phyloP scores from a whole-genome alignment of 1,284 basidiomycete genomes.

The Ustilago bromivora region DNA sequence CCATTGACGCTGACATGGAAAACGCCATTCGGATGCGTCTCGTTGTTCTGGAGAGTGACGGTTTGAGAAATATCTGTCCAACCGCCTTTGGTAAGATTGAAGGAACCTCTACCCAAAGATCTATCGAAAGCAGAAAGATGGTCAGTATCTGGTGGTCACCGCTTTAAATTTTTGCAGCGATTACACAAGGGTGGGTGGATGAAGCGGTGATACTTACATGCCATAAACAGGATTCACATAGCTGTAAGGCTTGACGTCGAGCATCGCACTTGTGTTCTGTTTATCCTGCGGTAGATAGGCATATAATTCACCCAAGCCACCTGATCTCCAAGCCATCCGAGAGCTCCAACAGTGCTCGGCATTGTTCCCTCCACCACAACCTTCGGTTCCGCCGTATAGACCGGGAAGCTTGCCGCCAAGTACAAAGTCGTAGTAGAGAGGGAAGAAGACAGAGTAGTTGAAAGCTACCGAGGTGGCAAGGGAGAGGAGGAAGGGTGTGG shows the following conservation, averaged over 20 bases:
- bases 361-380: slow-evolving; percentile 70
- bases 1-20: slow-evolving; percentile 42
- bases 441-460: slow-evolving; percentile 70
- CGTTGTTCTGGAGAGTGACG: slow-evolving; percentile 20
- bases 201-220: slow-evolving; percentile 21
- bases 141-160: too few relatives aligned
- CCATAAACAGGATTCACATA: slow-evolving; percentile 51
- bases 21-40: slow-evolving; percentile 17
- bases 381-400: slow-evolving; percentile 70
- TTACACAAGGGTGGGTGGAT: neutral
- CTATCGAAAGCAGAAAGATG: neutral
- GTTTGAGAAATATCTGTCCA: slow-evolving; percentile 54
- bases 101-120: slow-evolving; percentile 49
- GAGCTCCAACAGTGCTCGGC: slow-evolving; percentile 70
- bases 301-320: slow-evolving; percentile 73
- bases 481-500: slow-evolving; percentile 19
- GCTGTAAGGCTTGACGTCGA: slow-evolving; percentile 32
- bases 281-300: slow-evolving; percentile 69
- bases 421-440: slow-evolving; percentile 69
- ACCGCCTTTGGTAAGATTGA: slow-evolving; percentile 13
- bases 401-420: slow-evolving; percentile 72
- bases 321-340: slow-evolving; percentile 70
- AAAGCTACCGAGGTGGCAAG: slow-evolving; percentile 21
- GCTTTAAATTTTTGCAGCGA: too few relatives aligned
- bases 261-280: slow-evolving; percentile 29